Evolutionary conservation across 768 basidiomycete genomes (phyloP).

Genomic region (Leucogyrophana mollusca): DNA sequence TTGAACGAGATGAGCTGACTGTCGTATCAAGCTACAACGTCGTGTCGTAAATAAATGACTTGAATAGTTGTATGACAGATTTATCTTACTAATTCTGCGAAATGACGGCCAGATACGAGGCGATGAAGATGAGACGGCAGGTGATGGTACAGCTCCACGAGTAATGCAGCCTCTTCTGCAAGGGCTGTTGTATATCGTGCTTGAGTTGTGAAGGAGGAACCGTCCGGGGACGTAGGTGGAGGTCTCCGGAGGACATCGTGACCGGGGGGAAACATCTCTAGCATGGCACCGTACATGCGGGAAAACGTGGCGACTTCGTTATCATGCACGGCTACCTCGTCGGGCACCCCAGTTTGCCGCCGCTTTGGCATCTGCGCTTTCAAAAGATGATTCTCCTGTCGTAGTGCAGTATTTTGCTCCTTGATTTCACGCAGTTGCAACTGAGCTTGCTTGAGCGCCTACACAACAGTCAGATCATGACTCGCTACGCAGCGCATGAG

Average conservation of each 20-base stretch:
- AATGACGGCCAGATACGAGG: background rate
- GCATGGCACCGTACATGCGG: too few species aligned
- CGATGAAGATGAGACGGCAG: background rate
- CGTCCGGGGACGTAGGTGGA: background rate
- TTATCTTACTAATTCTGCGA: background rate
- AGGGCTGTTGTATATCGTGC: background rate
- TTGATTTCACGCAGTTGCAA: too few species aligned
- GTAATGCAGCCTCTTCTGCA: background rate
- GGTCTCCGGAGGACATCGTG: background rate
- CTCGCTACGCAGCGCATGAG: too few species aligned
- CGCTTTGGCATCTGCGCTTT: too few species aligned
- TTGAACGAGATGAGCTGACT: background rate
- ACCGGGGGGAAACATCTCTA: constrained; percentile 9
- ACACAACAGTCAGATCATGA: too few species aligned
- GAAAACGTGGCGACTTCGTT: too few species aligned
- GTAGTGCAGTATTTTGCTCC: too few species aligned
- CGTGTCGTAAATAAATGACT: background rate
- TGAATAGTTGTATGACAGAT: background rate
- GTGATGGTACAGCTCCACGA: background rate
- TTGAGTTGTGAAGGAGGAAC: background rate
- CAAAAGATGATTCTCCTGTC: too few species aligned
- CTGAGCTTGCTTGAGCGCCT: too few species aligned
- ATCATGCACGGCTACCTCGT: too few species aligned
- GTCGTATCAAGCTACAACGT: background rate
- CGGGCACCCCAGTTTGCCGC: too few species aligned